Conservation (phyloP, 768 basidiomycete species). For the Boletellus sp. region DNA sequence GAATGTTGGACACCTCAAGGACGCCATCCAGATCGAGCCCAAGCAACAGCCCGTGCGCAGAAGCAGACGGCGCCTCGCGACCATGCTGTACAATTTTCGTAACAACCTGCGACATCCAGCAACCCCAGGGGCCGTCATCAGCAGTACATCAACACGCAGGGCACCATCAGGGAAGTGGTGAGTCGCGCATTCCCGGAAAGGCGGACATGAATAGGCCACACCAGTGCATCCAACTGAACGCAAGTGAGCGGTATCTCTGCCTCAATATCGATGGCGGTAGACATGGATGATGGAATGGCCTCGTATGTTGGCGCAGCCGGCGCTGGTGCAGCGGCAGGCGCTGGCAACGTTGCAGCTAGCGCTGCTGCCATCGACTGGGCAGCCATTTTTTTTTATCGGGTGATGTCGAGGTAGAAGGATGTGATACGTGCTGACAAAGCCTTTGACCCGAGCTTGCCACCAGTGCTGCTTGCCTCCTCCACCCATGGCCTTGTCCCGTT, state of each 20-base stretch:
- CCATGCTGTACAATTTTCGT: conserved; percentile 93
- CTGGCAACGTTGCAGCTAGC: conserved; percentile 76
- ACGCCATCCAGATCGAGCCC: conserved; percentile 91
- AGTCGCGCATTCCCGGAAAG: conserved; percentile 1
- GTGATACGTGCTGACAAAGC: conserved; percentile 22
- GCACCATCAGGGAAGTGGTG: background rate
- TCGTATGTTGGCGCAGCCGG: conserved; percentile 72
- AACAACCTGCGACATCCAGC: conserved; percentile 58
- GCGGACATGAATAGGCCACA: conserved; percentile 37
- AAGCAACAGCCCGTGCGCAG: conserved; percentile 79
- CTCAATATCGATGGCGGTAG: conserved; percentile 91
- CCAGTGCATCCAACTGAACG: conserved; percentile 86
- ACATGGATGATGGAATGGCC: conserved; percentile 88
- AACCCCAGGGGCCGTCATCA: conserved; percentile 12
- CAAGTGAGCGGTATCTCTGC: conserved; percentile 75
- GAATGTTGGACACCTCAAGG: conserved; percentile 88
- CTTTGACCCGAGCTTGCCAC: no score
- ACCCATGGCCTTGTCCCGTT: conserved; percentile 52
- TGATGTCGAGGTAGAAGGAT: background rate
- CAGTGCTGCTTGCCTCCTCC: background rate
- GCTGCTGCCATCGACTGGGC: conserved; percentile 90
- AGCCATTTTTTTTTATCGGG: conserved; percentile 40
- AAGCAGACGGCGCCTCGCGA: conserved; percentile 68
- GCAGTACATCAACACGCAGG: conserved; percentile 1
- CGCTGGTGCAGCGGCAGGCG: conserved; percentile 53